These are phyloP conservation scores for Naganishia friedmannii DNA, from an alignment of 768 basidiomycete species.

Conservation along the genomic window DNA sequence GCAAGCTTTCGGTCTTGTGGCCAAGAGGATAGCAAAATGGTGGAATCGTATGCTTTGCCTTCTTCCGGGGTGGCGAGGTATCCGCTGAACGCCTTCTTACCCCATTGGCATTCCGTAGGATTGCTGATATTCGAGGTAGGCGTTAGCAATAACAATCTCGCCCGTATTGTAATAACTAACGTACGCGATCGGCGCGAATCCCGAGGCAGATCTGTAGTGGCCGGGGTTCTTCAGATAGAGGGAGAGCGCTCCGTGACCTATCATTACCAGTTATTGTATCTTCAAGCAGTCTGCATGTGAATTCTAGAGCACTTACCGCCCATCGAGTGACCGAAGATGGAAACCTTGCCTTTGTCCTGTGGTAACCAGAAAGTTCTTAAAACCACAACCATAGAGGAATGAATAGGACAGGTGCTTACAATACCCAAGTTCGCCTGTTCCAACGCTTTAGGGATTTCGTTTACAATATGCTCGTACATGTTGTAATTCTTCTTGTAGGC, in stretches of 20 bases:
- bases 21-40: conserved; percentile 63
- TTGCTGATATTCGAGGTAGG: conserved; percentile 57
- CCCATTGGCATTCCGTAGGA: conserved; percentile 84
- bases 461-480: conserved; percentile 80
- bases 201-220: conserved; percentile 79
- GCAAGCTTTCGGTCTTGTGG: conserved; percentile 58
- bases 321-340: conserved; percentile 96
- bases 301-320: conserved; percentile 40
- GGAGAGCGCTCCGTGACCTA: conserved; percentile 86
- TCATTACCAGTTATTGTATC: too few species aligned
- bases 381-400: too few species aligned
- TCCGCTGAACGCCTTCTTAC: conserved; percentile 81
- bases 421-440: conserved; percentile 71
- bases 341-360: conserved; percentile 58
- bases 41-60: conserved; percentile 78
- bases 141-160: background rate
- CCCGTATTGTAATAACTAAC: conserved; percentile 15
- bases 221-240: conserved; percentile 73
- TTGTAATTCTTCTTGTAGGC: conserved; percentile 61
- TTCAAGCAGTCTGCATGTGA: too few species aligned
- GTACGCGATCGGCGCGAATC: conserved; percentile 59
- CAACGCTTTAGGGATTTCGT: conserved; percentile 79
- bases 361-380: too few species aligned
- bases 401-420: conserved; percentile 63
- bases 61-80: conserved; percentile 70